Conservation (phyloP, 176 grass and related monocot species). For the Thinopyrum elongatum region DNA sequence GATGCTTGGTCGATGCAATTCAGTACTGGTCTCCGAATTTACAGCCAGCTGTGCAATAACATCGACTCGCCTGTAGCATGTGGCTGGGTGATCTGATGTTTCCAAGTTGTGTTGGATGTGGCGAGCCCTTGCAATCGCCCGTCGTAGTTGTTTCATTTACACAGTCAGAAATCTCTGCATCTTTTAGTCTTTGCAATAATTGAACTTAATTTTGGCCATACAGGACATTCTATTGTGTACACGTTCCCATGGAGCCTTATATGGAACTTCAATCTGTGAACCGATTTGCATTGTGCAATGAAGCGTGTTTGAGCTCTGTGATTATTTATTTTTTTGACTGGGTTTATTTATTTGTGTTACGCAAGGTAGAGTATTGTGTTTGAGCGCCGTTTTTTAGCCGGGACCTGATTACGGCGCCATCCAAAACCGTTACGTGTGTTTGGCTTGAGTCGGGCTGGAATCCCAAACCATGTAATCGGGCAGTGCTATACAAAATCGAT, state of each 20-base stretch:
- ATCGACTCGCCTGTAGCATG: background rate
- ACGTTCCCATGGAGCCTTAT: background rate
- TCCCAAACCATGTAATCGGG: no score
- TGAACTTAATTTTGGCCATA: constrained; percentile 13
- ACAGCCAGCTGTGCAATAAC: constrained; percentile 13
- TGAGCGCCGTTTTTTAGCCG: background rate
- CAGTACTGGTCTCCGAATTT: constrained; percentile 1
- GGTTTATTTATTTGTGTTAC: background rate
- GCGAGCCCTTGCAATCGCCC: background rate
- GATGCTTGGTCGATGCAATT: constrained; percentile 19
- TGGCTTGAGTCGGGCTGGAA: no score
- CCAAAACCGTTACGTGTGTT: no score
- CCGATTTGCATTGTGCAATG: background rate
- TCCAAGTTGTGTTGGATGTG: background rate
- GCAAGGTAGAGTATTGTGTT: background rate
- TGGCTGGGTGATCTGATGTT: constrained; percentile 6
- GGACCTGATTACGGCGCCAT: no score
- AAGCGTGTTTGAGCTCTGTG: background rate
- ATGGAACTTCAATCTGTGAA: background rate
- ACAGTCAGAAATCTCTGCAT: background rate
- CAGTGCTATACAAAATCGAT: no score
- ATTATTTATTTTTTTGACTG: no score
- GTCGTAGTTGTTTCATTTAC: background rate
- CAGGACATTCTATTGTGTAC: constrained; percentile 5
- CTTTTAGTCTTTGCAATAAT: constrained; percentile 31